Evolutionary conservation across 257 asterid genomes (phyloP).

Genomic region (Nicotiana noctiflora): DNA sequence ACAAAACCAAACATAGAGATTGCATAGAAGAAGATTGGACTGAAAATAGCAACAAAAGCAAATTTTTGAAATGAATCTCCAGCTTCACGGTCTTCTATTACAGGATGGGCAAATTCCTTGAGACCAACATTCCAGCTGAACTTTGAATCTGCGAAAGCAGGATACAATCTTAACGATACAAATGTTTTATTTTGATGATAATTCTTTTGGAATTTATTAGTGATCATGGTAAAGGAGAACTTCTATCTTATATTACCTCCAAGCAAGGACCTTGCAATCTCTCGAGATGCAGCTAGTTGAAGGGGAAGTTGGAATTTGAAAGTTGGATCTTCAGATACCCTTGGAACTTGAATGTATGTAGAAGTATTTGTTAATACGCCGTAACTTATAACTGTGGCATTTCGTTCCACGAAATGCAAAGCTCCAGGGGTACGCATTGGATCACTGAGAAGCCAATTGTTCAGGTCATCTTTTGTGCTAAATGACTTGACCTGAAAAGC

Average conservation of each 20-base stretch:
- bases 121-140: slow-evolving; percentile 29
- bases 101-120: slow-evolving; percentile 35
- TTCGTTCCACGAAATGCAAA: slow-evolving; percentile 27
- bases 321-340: slow-evolving; percentile 30
- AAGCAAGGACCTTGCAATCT: slow-evolving; percentile 28
- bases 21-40: slow-evolving; percentile 20
- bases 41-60: not conserved
- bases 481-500: slow-evolving; percentile 32
- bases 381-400: slow-evolving; percentile 25
- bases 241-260: slow-evolving; percentile 22
- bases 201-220: not conserved
- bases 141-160: slow-evolving; percentile 19
- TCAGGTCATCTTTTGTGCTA: slow-evolving; percentile 24
- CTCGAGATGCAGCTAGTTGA: slow-evolving; percentile 36
- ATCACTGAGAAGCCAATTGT: slow-evolving; percentile 27
- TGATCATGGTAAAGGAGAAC: not conserved
- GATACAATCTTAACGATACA: not conserved
- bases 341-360: slow-evolving; percentile 14
- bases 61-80: not conserved
- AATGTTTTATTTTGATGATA: not conserved
- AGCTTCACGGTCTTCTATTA: not conserved
- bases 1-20: slow-evolving; percentile 32
- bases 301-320: slow-evolving; percentile 39
- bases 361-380: slow-evolving; percentile 30
- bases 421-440: slow-evolving; percentile 34